Evolutionary conservation across 2,329 filamentous ascomycete species (phyloP).

Genomic region (Aspergillus quadricinctus): DNA sequence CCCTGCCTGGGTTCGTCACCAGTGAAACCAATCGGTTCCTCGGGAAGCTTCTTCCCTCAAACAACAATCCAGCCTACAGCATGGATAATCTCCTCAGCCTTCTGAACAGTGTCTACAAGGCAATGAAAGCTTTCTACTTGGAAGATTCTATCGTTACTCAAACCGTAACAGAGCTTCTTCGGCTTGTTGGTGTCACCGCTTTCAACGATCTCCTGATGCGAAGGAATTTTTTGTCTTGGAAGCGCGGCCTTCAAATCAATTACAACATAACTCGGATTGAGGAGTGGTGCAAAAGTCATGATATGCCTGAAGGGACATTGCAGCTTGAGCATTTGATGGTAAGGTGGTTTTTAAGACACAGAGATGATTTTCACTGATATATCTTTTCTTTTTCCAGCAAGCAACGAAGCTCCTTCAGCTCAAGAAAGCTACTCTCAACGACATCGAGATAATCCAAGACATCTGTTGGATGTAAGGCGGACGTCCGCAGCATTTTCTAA

Average conservation of each 20-base stretch:
- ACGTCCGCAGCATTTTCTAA: not conserved
- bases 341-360: slow-evolving; percentile 23
- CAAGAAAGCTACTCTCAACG: slow-evolving; percentile 98
- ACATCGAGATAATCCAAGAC: slow-evolving; percentile 99
- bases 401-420: slow-evolving; percentile 96
- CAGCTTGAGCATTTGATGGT: slow-evolving; percentile 98
- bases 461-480: slow-evolving; percentile 98
- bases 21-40: slow-evolving; percentile 98
- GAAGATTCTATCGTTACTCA: slow-evolving; percentile 96
- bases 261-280: slow-evolving; percentile 99
- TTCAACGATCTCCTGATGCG: slow-evolving; percentile 99
- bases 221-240: slow-evolving; percentile 98
- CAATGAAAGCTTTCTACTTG: slow-evolving; percentile 97
- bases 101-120: slow-evolving; percentile 94
- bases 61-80: slow-evolving; percentile 90
- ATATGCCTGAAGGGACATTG: slow-evolving; percentile 97
- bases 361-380: slow-evolving; percentile 9
- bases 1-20: slow-evolving; percentile 94
- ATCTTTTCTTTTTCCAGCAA: slow-evolving; percentile 55
- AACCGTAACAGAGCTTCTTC: slow-evolving; percentile 87
- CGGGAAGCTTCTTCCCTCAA: slow-evolving; percentile 89
- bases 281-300: slow-evolving; percentile 99
- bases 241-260: slow-evolving; percentile 97
- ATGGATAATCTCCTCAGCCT: slow-evolving; percentile 98
- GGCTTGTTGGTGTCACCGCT: slow-evolving; percentile 90